Evolutionary conservation across 2,329 filamentous ascomycete genomes (phyloP).

Genomic region (Aspergillus hiratsukae): DNA sequence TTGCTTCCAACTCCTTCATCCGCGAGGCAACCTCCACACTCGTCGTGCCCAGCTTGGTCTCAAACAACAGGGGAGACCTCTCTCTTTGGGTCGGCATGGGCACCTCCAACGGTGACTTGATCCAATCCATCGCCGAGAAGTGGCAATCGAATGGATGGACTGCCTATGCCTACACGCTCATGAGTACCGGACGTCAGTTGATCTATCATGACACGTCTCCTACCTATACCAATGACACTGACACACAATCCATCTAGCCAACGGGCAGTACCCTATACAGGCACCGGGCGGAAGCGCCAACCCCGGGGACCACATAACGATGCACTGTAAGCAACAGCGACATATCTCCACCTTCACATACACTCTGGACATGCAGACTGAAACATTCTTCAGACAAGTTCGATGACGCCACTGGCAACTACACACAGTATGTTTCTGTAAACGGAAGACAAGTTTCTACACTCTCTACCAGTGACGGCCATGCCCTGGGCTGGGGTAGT

Average conservation of each 20-base stretch:
- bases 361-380: background rate
- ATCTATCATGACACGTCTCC: background rate
- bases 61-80: slow-evolving; percentile 29
- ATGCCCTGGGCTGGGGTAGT: slow-evolving; percentile 43
- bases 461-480: slow-evolving; percentile 43
- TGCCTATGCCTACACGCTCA: slow-evolving; percentile 32
- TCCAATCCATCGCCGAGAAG: slow-evolving; percentile 46
- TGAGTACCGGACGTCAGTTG: slow-evolving; percentile 12
- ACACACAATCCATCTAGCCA: background rate
- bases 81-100: slow-evolving; percentile 50
- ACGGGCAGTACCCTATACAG: slow-evolving; percentile 31
- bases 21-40: slow-evolving; percentile 43
- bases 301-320: slow-evolving; percentile 34
- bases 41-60: slow-evolving; percentile 22
- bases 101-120: slow-evolving; percentile 44
- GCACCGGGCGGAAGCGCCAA: slow-evolving; percentile 22
- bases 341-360: background rate
- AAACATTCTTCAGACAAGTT: slow-evolving; percentile 28
- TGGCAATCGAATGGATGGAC: slow-evolving; percentile 34
- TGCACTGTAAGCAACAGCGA: slow-evolving; percentile 30
- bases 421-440: slow-evolving; percentile 38
- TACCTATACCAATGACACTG: background rate
- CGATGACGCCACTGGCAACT: slow-evolving; percentile 37
- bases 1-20: slow-evolving; percentile 39
- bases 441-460: slow-evolving; percentile 38